Conservation (phyloP, 495 filamentous ascomycete species). For the Evernia prunastri region DNA sequence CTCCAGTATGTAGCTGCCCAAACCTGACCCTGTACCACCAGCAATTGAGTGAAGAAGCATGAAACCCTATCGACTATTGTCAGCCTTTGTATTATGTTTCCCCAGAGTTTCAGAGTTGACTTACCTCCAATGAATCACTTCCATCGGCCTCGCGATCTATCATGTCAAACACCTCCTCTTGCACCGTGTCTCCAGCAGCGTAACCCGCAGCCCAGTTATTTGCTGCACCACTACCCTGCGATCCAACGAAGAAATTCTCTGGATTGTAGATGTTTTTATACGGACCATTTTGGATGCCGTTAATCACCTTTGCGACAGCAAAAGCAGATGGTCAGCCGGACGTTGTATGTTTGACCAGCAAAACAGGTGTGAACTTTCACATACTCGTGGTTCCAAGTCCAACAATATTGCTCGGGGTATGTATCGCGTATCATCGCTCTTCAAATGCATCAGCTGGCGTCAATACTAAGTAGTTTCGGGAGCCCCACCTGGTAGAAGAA, state of each 20-base stretch:
- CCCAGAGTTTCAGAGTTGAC: slow-evolving; percentile 3
- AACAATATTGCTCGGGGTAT: slow-evolving; percentile 94
- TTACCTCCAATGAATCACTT: slow-evolving; percentile 88
- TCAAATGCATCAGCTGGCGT: slow-evolving; percentile 7
- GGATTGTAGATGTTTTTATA: slow-evolving; percentile 99
- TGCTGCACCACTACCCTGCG: slow-evolving; percentile 84
- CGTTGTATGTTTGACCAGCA: neutral
- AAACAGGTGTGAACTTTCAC: slow-evolving; percentile 21
- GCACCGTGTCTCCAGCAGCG: slow-evolving; percentile 80
- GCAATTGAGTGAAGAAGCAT: slow-evolving; percentile 98
- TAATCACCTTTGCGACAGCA: slow-evolving; percentile 57
- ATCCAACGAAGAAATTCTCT: slow-evolving; percentile 94
- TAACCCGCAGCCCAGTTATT: slow-evolving; percentile 99
- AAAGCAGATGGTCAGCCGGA: neutral
- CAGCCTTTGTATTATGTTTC: neutral
- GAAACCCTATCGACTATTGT: slow-evolving; percentile 57
- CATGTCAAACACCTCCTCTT: slow-evolving; percentile 99
- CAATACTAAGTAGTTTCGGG: neutral
- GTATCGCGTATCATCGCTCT: slow-evolving; percentile 94
- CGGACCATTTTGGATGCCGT: slow-evolving; percentile 81
- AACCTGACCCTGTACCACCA: slow-evolving; percentile 88
- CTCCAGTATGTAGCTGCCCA: slow-evolving; percentile 93
- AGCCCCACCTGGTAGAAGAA: slow-evolving; percentile 72
- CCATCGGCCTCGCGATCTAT: slow-evolving; percentile 98
- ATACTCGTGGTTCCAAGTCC: slow-evolving; percentile 85